phyloP scores from a whole-genome alignment of 495 filamentous ascomycete genomes.

The Neurospora sp. region DNA sequence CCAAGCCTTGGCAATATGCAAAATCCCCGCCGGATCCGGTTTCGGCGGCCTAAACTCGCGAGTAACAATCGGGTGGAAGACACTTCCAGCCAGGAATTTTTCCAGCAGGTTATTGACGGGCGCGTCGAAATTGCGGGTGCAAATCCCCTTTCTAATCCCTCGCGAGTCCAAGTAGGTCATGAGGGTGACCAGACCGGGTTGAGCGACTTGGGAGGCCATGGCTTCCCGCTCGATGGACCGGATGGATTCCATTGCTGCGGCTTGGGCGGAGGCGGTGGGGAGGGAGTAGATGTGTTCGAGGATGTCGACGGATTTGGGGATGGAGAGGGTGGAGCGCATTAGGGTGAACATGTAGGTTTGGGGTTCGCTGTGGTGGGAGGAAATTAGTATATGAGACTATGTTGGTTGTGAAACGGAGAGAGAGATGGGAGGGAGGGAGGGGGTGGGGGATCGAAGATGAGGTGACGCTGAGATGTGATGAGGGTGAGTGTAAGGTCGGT shows the following conservation, averaged over 20 bases:
- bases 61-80: slow-evolving; percentile 78
- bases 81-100: slow-evolving; percentile 56
- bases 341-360: slow-evolving; percentile 91
- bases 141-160: slow-evolving; percentile 66
- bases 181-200: slow-evolving; percentile 62
- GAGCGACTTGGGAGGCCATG: slow-evolving; percentile 69
- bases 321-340: slow-evolving; percentile 63
- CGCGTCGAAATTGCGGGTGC: slow-evolving; percentile 89
- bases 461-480: too few species aligned
- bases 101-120: slow-evolving; percentile 54
- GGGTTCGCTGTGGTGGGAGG: slow-evolving; percentile 49
- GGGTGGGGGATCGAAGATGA: too few species aligned
- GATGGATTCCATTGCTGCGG: slow-evolving; percentile 60
- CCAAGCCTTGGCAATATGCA: slow-evolving; percentile 75
- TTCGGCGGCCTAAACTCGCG: slow-evolving; percentile 78
- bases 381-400: too few species aligned
- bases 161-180: slow-evolving; percentile 70
- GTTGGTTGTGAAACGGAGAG: too few species aligned
- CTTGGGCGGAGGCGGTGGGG: slow-evolving; percentile 45
- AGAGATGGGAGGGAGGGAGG: too few species aligned
- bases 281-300: slow-evolving; percentile 76
- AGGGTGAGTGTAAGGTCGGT: too few species aligned
- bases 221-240: slow-evolving; percentile 67
- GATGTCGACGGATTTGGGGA: slow-evolving; percentile 66
- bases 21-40: slow-evolving; percentile 77